Percentiles rank a stretch among this genome's conserved stretches.
Conservation (phyloP, 75 land plant species). For the Pinus taeda region DNA sequence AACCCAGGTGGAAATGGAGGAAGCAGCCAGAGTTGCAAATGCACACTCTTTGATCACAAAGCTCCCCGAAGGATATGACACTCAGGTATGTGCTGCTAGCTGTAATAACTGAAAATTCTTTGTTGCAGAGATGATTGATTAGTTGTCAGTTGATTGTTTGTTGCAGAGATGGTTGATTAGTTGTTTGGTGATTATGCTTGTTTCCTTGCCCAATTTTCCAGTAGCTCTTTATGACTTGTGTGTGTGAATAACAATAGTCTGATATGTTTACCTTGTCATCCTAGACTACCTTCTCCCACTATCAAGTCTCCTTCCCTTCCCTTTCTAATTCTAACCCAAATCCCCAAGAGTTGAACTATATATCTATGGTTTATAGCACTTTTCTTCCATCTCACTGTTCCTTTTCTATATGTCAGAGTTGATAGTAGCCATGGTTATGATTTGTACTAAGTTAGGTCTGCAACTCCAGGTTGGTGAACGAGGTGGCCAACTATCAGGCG, state of each 20-base stretch:
- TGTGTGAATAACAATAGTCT: too few relatives aligned
- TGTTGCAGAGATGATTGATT: constrained; percentile 7
- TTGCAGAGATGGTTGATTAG: constrained; percentile 9
- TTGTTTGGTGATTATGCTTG: background rate
- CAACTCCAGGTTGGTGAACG: constrained; percentile 74
- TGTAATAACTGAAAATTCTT: too few relatives aligned
- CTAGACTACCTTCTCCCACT: too few relatives aligned
- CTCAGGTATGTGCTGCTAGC: constrained; percentile 45
- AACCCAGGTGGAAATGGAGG: constrained; percentile 58
- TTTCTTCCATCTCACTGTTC: too few relatives aligned
- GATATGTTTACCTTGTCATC: too few relatives aligned
- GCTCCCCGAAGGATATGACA: constrained; percentile 76
- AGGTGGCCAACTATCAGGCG: constrained; percentile 87
- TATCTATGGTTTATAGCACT: too few relatives aligned
- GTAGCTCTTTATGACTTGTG: too few relatives aligned
- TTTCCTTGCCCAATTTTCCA: too few relatives aligned
- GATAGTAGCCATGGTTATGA: background rate
- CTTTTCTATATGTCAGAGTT: too few relatives aligned
- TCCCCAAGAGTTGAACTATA: too few relatives aligned
- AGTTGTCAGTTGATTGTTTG: background rate
- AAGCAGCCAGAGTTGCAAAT: constrained; percentile 81
- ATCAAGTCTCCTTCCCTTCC: too few relatives aligned
- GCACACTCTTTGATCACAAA: constrained; percentile 79
- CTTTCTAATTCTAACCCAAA: too few relatives aligned
- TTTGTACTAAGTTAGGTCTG: background rate